Conservation (phyloP, 768 basidiomycete species). For the Collybia sordida region DNA sequence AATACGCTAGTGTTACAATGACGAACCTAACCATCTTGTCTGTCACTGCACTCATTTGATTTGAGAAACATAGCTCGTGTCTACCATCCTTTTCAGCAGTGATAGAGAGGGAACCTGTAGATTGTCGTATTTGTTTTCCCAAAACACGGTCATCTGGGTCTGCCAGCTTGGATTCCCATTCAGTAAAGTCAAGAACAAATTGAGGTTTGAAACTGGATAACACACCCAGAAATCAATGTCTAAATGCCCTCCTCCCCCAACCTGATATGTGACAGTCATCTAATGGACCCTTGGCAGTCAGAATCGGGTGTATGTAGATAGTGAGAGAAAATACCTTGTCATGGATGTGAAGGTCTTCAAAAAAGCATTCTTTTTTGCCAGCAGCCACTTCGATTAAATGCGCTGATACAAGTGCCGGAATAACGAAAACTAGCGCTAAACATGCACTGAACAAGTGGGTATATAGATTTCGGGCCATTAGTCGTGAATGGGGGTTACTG, state of each 20-base stretch:
- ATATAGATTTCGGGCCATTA: constrained; percentile 22
- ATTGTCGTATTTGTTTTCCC: constrained; percentile 80
- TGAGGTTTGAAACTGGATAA: not conserved
- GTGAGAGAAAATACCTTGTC: constrained; percentile 63
- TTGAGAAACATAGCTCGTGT: constrained; percentile 97
- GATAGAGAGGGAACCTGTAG: constrained; percentile 85
- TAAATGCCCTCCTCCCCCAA: constrained; percentile 93
- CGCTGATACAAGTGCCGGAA: constrained; percentile 45
- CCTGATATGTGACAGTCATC: constrained; percentile 99
- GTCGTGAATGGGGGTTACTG: constrained; percentile 1
- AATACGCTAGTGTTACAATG: not conserved
- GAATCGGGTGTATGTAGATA: not conserved
- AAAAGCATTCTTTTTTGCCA: constrained; percentile 91
- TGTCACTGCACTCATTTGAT: constrained; percentile 95
- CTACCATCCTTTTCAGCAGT: constrained; percentile 87
- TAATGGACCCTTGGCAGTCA: constrained; percentile 26
- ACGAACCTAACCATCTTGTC: constrained; percentile 92
- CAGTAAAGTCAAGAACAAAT: constrained; percentile 8
- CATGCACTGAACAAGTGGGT: constrained; percentile 35
- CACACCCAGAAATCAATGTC: constrained; percentile 97
- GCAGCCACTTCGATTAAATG: constrained; percentile 78
- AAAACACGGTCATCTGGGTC: constrained; percentile 72
- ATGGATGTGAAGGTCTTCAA: constrained; percentile 88
- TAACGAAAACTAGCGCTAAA: constrained; percentile 40
- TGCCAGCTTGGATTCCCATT: constrained; percentile 53